Evolutionary conservation across 495 filamentous ascomycete species (phyloP).

Genomic region (Hyaloscypha finlandica): DNA sequence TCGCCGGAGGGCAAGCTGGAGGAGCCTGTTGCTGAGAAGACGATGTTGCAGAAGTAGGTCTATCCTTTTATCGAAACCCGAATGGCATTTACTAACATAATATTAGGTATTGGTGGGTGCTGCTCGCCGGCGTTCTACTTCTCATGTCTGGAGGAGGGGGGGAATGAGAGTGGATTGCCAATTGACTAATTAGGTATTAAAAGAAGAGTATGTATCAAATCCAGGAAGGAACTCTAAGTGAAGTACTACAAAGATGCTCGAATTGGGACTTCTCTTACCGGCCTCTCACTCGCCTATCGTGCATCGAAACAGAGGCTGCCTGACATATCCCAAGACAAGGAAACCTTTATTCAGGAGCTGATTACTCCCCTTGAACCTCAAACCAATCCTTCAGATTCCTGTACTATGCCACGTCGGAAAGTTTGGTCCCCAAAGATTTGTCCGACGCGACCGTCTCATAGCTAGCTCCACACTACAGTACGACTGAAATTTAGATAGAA

Average conservation of each 20-base stretch:
- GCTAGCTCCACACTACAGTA: background rate
- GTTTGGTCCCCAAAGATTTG: background rate
- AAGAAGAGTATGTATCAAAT: no score
- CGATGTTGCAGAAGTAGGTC: constrained; percentile 69
- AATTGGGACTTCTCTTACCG: no score
- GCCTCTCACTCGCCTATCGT: no score
- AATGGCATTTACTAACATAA: constrained; percentile 8
- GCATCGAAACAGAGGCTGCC: no score
- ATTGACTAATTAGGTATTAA: background rate
- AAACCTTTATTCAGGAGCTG: background rate
- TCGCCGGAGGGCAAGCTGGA: constrained; percentile 59
- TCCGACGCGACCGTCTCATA: background rate
- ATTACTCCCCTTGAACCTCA: background rate
- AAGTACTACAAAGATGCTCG: no score
- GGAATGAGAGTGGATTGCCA: constrained; percentile 21
- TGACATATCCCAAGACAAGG: background rate
- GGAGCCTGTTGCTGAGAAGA: constrained; percentile 59
- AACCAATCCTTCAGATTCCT: background rate
- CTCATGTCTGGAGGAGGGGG: constrained; percentile 42
- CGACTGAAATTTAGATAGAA: background rate
- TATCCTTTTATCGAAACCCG: background rate
- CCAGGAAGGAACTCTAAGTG: no score
- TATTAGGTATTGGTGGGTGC: constrained; percentile 51
- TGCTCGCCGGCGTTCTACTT: constrained; percentile 35
- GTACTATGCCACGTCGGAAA: background rate